These are phyloP conservation scores for Microdochium bolleyi DNA, from an alignment of 2,329 filamentous ascomycete species.

Conservation along the genomic window DNA sequence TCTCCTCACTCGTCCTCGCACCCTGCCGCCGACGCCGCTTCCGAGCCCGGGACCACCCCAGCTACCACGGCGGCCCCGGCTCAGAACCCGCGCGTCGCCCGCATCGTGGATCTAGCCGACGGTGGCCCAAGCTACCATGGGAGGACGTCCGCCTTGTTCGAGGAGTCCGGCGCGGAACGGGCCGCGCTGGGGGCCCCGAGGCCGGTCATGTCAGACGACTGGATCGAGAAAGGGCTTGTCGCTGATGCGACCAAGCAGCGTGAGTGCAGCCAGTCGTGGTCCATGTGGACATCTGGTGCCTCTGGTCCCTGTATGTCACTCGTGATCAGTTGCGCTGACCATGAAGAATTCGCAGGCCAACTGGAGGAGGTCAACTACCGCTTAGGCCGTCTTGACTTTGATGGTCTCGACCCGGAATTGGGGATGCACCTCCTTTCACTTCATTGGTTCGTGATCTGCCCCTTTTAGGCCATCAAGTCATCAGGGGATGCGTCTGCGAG, in stretches of 20 bases:
- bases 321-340: background rate
- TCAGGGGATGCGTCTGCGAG: too few relatives aligned
- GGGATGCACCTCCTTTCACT: conserved; percentile 41
- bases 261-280: too few relatives aligned
- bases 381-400: conserved; percentile 41
- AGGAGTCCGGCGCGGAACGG: conserved; percentile 22
- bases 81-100: conserved; percentile 15
- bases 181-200: conserved; percentile 5
- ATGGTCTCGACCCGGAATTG: conserved; percentile 42
- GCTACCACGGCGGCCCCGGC: background rate
- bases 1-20: too few relatives aligned
- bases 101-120: conserved; percentile 30
- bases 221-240: conserved; percentile 35
- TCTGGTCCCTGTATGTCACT: too few relatives aligned
- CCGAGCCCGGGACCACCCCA: background rate
- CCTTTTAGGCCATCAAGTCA: too few relatives aligned
- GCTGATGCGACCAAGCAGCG: conserved; percentile 38
- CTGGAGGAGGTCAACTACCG: conserved; percentile 38
- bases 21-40: too few relatives aligned
- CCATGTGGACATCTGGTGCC: too few relatives aligned
- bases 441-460: conserved; percentile 33
- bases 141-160: conserved; percentile 38
- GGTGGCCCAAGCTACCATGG: conserved; percentile 38
- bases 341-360: conserved; percentile 17
- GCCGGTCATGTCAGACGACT: conserved; percentile 23